Conservation (phyloP, 1,139 yeast genomes). For the Saccharomycopsis crataegensis region DNA sequence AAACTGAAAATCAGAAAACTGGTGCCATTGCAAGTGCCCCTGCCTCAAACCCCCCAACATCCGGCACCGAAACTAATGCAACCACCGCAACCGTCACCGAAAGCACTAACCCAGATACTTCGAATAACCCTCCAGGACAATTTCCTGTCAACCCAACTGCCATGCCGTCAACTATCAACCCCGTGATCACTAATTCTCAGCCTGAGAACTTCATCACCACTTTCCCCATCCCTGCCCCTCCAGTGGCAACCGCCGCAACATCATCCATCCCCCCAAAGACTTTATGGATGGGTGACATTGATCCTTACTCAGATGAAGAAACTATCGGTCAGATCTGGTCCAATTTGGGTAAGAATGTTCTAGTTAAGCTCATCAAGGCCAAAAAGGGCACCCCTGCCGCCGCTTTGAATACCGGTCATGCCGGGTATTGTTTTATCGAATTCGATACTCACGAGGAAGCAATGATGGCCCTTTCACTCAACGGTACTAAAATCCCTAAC, state of each 20-base stretch:
- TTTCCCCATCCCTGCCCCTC: constrained; percentile 38
- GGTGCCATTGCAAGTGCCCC: no score
- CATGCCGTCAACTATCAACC: constrained; percentile 1
- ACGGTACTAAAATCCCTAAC: constrained; percentile 60
- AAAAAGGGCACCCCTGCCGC: constrained; percentile 31
- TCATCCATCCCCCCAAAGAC: constrained; percentile 44
- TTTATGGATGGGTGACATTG: constrained; percentile 76
- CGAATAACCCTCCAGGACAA: no score
- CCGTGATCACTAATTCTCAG: constrained; percentile 16
- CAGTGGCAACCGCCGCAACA: constrained; percentile 35
- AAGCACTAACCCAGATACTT: no score
- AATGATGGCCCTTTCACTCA: constrained; percentile 52
- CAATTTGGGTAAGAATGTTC: constrained; percentile 31
- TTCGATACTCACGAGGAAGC: constrained; percentile 60
- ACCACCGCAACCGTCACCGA: no score
- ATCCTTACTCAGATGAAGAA: constrained; percentile 63
- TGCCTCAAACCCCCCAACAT: no score
- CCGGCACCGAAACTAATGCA: no score
- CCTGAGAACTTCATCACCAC: constrained; percentile 21
- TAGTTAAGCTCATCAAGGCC: constrained; percentile 49
- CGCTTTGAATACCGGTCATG: constrained; percentile 35
- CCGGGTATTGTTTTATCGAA: constrained; percentile 71
- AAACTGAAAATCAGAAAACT: no score
- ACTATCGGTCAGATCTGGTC: constrained; percentile 54
- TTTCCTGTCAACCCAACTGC: no score